Evolutionary conservation across 139 green algal genomes (phyloP).

Genomic region (Picochlorum sp.): DNA sequence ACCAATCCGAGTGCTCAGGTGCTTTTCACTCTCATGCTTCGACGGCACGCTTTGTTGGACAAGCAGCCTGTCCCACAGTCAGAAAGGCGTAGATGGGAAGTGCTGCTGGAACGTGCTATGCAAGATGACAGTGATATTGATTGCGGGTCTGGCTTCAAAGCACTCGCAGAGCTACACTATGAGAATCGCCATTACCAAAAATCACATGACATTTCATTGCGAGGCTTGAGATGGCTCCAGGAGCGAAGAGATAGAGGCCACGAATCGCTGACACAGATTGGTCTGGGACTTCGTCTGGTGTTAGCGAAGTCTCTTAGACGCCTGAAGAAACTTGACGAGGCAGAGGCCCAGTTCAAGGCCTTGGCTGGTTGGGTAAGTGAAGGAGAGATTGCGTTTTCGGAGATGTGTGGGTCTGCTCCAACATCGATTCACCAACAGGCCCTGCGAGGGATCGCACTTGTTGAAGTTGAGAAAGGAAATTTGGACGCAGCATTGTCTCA

Average conservation of each 20-base stretch:
- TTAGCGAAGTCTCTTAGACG: slow-evolving; percentile 40
- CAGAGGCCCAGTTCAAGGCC: slow-evolving; percentile 38
- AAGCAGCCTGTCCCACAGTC: slow-evolving; percentile 18
- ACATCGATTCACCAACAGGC: slow-evolving; percentile 62
- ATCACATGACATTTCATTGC: slow-evolving; percentile 21
- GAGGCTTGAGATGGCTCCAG: slow-evolving; percentile 21
- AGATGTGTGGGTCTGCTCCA: slow-evolving; percentile 51
- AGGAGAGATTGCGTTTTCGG: slow-evolving; percentile 55
- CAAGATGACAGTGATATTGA: slow-evolving; percentile 15
- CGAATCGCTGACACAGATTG: slow-evolving; percentile 42
- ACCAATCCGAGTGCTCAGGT: slow-evolving; percentile 31
- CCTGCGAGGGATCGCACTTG: slow-evolving; percentile 43
- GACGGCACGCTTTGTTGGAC: slow-evolving; percentile 19
- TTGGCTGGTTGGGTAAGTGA: slow-evolving; percentile 55
- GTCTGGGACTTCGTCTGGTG: slow-evolving; percentile 38
- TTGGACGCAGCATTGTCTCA: slow-evolving; percentile 30
- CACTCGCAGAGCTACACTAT: slow-evolving; percentile 51
- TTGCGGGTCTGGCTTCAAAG: slow-evolving; percentile 44
- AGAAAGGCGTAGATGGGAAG: slow-evolving; percentile 17
- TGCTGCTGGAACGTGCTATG: slow-evolving; percentile 28
- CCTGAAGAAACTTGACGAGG: slow-evolving; percentile 41
- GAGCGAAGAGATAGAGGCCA: slow-evolving; percentile 32
- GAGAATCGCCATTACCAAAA: slow-evolving; percentile 37
- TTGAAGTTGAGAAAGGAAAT: slow-evolving; percentile 48
- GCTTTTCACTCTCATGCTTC: slow-evolving; percentile 41